phyloP scores from a whole-genome alignment of 495 filamentous ascomycete species.

The Hypoxylon subgilvum region DNA sequence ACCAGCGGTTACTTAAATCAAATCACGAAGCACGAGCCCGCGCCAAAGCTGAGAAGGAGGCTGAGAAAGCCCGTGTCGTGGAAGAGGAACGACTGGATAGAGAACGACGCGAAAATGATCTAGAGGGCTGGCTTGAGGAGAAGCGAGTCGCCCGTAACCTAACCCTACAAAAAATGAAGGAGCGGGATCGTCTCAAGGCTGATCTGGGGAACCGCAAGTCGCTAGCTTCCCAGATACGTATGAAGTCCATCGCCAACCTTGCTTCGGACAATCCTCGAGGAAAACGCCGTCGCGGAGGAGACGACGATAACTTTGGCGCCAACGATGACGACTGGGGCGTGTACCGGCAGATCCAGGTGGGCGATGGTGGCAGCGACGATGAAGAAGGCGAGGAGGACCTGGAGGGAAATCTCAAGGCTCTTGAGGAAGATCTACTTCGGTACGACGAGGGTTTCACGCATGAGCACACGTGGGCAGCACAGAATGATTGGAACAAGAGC shows the following conservation, averaged over 20 bases:
- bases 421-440: conserved; percentile 83
- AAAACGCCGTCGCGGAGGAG: conserved; percentile 74
- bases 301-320: conserved; percentile 94
- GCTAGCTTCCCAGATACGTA: conserved; percentile 90
- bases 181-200: conserved; percentile 86
- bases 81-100: conserved; percentile 83
- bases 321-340: conserved; percentile 98
- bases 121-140: conserved; percentile 85
- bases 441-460: conserved; percentile 89
- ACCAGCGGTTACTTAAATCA: conserved; percentile 89
- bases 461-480: conserved; percentile 86
- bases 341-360: conserved; percentile 87
- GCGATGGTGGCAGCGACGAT: conserved; percentile 69
- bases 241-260: conserved; percentile 97
- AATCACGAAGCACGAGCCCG: conserved; percentile 90
- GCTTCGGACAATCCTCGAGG: conserved; percentile 81
- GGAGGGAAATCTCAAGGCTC: conserved; percentile 66
- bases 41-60: conserved; percentile 93
- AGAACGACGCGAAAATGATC: conserved; percentile 80
- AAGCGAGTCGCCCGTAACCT: conserved; percentile 74
- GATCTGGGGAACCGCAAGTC: conserved; percentile 96
- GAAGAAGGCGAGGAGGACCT: conserved; percentile 92
- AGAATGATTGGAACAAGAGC: conserved; percentile 91
- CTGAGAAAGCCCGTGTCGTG: conserved; percentile 79
- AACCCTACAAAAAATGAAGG: conserved; percentile 84